Evolutionary conservation across 768 basidiomycete species (phyloP), one percentile per base, ranked within the genome.

Genomic region (Kondoa malvinella): DNA sequence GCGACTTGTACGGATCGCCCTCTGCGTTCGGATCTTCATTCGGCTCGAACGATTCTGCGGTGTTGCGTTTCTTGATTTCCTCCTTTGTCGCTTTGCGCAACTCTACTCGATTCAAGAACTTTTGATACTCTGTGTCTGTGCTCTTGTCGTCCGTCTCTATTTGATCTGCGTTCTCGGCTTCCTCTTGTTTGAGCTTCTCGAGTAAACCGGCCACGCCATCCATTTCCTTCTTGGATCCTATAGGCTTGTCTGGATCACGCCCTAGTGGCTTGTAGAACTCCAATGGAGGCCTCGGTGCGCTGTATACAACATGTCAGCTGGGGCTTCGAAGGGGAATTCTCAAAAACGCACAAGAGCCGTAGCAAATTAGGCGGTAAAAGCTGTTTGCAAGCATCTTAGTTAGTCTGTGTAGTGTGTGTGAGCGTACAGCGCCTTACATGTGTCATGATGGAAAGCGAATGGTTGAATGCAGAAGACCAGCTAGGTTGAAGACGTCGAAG

Each of bases 1-100:
- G 81, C 0, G 95, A 97, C 77, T 97, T 97, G 80, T 96, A 99
- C 2, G 95, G 95, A 75, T 99, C 95, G 1, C 95, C 95, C 56
- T 87, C 81, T 33, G 91, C 92, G 75, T 94, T 85, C 15, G 86
- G 67, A 74, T 99, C 92, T 66, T 94, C 92, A 25, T 87, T 82
- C 8, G 95, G 95, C 76, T 92, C 90, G 79, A 92, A 94, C 96
- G 73, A 34, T 50, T 66, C 34, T 2, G 30, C 15, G 14, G 8
- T 1, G 12, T 65, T 57, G 25, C 59, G 31, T 67, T 40, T 30
- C 67, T 69, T 59, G 65, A 63, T 70, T 32, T 66, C 68, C 40
- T 26, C 66, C 34, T 65, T 68, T 34, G 59, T 68, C 66, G 56
- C 69, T 67, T 25, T 56, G 67, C 65, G 61, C 34, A 31, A 32